These are phyloP conservation scores for Phytophthora fragariaefolia DNA, from an alignment of 352 stramenopile genomes.

Conservation along the genomic window DNA sequence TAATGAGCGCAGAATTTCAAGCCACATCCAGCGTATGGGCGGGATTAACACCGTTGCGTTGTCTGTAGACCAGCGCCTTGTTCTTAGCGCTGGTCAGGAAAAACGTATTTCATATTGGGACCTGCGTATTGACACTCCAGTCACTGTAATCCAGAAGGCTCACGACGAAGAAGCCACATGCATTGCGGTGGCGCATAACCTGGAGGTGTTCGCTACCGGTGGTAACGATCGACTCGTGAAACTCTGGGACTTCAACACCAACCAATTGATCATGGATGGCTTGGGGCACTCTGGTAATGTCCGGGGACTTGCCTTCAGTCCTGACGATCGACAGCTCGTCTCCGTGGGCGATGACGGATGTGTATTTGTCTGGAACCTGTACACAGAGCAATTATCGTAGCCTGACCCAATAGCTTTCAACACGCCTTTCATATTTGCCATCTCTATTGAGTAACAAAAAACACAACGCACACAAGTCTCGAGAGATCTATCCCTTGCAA, in stretches of 20 bases:
- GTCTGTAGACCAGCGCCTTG: slow-evolving; percentile 84
- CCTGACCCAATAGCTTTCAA: slow-evolving; percentile 15
- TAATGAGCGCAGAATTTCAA: slow-evolving; percentile 83
- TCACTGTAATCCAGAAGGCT: slow-evolving; percentile 79
- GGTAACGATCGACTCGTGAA: slow-evolving; percentile 89
- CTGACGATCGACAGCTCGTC: slow-evolving; percentile 92
- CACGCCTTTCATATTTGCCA: slow-evolving; percentile 30
- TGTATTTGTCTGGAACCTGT: slow-evolving; percentile 94
- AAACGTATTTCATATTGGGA: slow-evolving; percentile 95
- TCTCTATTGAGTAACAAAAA: slow-evolving; percentile 34
- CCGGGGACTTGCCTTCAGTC: slow-evolving; percentile 82
- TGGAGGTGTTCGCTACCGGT: slow-evolving; percentile 89
- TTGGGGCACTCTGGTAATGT: slow-evolving; percentile 84
- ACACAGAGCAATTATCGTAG: slow-evolving; percentile 44
- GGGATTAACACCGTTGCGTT: slow-evolving; percentile 93
- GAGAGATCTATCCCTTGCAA: neutral
- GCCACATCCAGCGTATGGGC: slow-evolving; percentile 93
- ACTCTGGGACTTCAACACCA: slow-evolving; percentile 82
- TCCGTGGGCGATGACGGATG: slow-evolving; percentile 91
- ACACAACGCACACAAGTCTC: slow-evolving; percentile 11
- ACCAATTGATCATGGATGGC: slow-evolving; percentile 72
- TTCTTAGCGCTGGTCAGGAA: slow-evolving; percentile 93
- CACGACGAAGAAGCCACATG: slow-evolving; percentile 90
- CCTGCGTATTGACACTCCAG: slow-evolving; percentile 82
- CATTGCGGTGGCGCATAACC: slow-evolving; percentile 86